Percentiles rank a stretch among this genome's conserved stretches.
Conservation (phyloP, 192 early-diverging fungal genomes). For the Kappamyces sp. region DNA sequence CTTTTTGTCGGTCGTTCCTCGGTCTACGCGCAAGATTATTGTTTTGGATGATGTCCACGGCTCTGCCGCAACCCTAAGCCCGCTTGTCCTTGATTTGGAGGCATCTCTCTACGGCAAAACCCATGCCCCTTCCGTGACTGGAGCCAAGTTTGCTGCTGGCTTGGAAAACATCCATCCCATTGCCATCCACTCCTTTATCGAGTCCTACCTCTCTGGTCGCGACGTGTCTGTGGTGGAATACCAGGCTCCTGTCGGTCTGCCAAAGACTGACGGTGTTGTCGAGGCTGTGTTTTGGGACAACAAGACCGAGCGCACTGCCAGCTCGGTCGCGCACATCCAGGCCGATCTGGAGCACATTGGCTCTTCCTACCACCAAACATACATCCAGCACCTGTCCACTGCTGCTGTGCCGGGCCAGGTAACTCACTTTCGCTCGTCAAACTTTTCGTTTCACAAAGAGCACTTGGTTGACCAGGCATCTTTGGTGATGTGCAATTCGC, state of each 20-base stretch:
- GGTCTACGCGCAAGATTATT: constrained; percentile 58
- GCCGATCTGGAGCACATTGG: constrained; percentile 32
- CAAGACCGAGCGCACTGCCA: constrained; percentile 45
- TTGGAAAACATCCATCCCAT: constrained; percentile 13
- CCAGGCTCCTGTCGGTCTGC: background rate
- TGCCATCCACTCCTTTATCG: constrained; percentile 4
- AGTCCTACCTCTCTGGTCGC: background rate
- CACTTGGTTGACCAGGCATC: constrained; percentile 40
- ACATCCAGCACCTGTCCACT: constrained; percentile 47
- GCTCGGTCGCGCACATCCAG: constrained; percentile 43
- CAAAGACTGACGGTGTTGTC: constrained; percentile 16
- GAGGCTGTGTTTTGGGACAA: constrained; percentile 60
- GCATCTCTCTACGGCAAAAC: constrained; percentile 33
- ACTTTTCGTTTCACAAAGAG: constrained; percentile 22
- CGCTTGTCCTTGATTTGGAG: constrained; percentile 60
- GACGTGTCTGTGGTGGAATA: constrained; percentile 6
- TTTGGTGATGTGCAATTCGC: constrained; percentile 62
- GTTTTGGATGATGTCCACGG: constrained; percentile 64
- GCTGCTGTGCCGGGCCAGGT: constrained; percentile 53
- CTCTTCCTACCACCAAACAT: constrained; percentile 33
- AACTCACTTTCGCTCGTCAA: constrained; percentile 54
- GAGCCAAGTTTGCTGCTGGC: constrained; percentile 1
- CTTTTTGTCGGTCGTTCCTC: constrained; percentile 65
- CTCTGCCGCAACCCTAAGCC: constrained; percentile 37
- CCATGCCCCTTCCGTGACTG: background rate